A percentile compares a stretch with the other conserved stretches of the same genome.
Conservation (phyloP, 2,329 filamentous ascomycete genomes). For the Lasiodiplodia gonubiensis region DNA sequence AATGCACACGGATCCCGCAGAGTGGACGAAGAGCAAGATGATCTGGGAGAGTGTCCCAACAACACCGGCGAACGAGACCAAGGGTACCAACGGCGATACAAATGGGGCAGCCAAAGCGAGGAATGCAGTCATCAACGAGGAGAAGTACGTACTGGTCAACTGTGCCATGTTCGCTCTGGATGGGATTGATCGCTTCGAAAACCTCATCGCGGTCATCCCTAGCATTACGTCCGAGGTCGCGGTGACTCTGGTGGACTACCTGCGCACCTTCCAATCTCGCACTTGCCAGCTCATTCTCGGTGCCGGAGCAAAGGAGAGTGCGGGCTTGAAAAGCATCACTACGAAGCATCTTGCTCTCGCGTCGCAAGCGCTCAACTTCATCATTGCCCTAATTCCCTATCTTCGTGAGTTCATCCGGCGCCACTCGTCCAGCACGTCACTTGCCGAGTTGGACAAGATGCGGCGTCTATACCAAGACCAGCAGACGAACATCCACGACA, state of each 20-base stretch:
- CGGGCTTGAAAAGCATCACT: conserved; percentile 93
- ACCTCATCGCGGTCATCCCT: conserved; percentile 82
- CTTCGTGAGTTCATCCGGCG: conserved; percentile 89
- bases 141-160: conserved; percentile 83
- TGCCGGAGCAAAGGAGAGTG: conserved; percentile 85
- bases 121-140: conserved; percentile 79
- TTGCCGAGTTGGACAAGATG: conserved; percentile 88
- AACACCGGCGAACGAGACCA: conserved; percentile 33
- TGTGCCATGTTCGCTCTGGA: conserved; percentile 82
- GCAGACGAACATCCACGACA: conserved; percentile 88
- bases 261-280: conserved; percentile 93
- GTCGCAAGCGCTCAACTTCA: conserved; percentile 85
- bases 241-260: conserved; percentile 77
- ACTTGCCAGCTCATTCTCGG: conserved; percentile 96
- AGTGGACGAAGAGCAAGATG: conserved; percentile 67
- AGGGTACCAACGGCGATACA: conserved; percentile 40
- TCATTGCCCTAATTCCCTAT: conserved; percentile 85
- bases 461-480: conserved; percentile 85
- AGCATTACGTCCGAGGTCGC: conserved; percentile 88
- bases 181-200: conserved; percentile 81
- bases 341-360: conserved; percentile 93
- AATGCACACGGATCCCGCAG: conserved; percentile 71
- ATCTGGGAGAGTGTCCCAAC: conserved; percentile 35
- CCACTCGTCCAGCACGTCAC: conserved; percentile 58
- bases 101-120: conserved; percentile 52